Percentiles rank a stretch among this genome's conserved stretches.
Evolutionary conservation across 2,329 filamentous ascomycete genomes (phyloP).

Genomic region (Xylaria sp.): DNA sequence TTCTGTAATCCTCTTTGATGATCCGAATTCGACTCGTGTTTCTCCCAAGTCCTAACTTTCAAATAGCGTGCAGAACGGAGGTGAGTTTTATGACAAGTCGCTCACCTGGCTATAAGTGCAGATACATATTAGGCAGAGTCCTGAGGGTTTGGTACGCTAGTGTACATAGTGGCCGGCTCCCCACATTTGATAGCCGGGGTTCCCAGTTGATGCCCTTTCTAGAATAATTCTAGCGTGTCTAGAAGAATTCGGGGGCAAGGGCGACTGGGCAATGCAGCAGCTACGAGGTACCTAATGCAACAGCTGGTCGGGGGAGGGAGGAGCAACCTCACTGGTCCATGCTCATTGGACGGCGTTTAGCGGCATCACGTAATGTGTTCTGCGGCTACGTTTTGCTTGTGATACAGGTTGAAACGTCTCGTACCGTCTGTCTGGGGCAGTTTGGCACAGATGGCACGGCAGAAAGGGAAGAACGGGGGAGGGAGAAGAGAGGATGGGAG

Average conservation of each 20-base stretch:
- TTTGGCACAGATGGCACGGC: background rate
- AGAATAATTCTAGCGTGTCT: background rate
- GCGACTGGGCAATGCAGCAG: background rate
- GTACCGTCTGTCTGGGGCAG: background rate
- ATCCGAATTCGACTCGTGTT: background rate
- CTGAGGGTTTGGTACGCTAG: background rate
- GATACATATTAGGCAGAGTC: background rate
- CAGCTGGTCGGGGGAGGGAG: background rate
- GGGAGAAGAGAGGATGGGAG: background rate
- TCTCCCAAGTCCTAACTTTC: background rate
- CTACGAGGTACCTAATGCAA: background rate
- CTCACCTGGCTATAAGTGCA: background rate
- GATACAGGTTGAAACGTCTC: too few relatives aligned
- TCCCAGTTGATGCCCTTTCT: background rate
- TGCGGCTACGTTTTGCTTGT: background rate
- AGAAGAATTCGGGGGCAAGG: background rate
- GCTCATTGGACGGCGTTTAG: background rate
- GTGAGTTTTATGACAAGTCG: background rate
- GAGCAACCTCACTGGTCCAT: background rate
- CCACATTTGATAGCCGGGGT: background rate
- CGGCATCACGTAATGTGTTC: background rate
- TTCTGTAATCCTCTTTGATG: background rate
- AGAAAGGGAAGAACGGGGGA: background rate
- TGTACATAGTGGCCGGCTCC: background rate
- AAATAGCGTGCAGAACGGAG: background rate